Base-by-base conservation (phyloP, 768 basidiomycete genomes). In the Trametes cingulata region DNA sequence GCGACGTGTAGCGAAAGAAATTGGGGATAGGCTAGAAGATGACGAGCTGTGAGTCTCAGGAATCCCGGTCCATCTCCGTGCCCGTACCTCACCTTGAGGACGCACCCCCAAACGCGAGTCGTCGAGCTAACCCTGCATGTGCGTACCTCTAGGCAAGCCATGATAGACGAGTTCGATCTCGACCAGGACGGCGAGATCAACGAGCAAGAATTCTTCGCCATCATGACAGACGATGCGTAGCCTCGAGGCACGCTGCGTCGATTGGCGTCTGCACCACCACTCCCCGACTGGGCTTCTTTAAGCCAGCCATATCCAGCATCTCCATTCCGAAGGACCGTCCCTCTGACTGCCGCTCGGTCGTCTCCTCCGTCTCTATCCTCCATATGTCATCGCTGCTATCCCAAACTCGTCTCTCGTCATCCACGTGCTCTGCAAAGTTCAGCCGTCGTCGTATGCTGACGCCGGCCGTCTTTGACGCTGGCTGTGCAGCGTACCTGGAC, bases 151-250 rank as follows among this genome's bases (percentile, higher is more conserved):
- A 98, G 96, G 66, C 95, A 98, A 86, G 97, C 97, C 22, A 99
- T 99, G 97, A 99, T 99, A 70, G 97, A 99, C 68, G 97, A 99
- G 76, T 99, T 99, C 71, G 97, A 99, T 74, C 85, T 99, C 24
- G 97, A 99, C 77, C 89, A 94, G 72, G 97, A 99, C 66, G 95
- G 95, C 27, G 96, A 96, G 77, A 98, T 98, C 73, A 95, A 87
- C 70, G 90, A 95, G 72, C 87, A 92, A 70, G 97, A 99, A 74
- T 98, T 99, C 77, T 86, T 95, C 67, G 89, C 91, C 43, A 96
- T 98, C 73, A 95, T 98, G 95, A 91, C 91, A 22, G 95, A 97
- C 75, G 94, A 96, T 61, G 80, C 88, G 71, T 91, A 77, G 65
- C 62, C 35, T 57, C 42, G 43, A 52, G 55, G 55, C 55, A 37